Evolutionary conservation across 164 flowering plant species (phyloP), one percentile per base, ranked within the genome.

Genomic region (Vitis rupestris): DNA sequence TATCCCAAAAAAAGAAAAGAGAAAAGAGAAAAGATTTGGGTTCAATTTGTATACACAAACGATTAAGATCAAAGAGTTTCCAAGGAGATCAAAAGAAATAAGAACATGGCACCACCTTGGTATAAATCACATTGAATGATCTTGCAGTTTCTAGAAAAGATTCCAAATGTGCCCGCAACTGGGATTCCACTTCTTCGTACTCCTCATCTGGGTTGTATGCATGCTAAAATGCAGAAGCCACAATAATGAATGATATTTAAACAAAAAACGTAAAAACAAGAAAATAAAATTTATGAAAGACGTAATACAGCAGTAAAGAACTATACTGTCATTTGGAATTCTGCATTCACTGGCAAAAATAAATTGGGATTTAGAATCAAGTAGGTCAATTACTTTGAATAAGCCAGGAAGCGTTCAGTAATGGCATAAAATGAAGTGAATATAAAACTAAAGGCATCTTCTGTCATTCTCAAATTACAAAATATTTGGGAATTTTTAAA

Each of bases 201-300:
- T 91, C 98, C 82, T 95, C 99, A 76, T 95, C 94, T 49, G 98
- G 99, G 73, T 91, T 93, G 82, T 93, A 95, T 57, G 90, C 83
- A 84, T 93, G 83, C 99, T 95, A 65, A 30, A 70, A 6, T 59
- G n/a, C 59, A 44, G 51, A 63, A 10, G 64, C 31, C 14, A 17
- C 65, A 27, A 72, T 17, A 8, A 50, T 72, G 44, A 50, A 30
- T 7, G 31, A 23, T 16, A 31, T 29, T 44, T 10, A 65, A 62
- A 63, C 5, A 29, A 44, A 60, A 23, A 23, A 19, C n/a, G 10
- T 10, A 14, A 23, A 15, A 10, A 50, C n/a, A 58, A 19, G 50
- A 56, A 52, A 54, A 27, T 47, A 55, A 9, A 60, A 47, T 51
- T 16, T 27, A 10, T 44, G 1, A 31, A 37, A 37, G 44, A 37